Conservation (phyloP, 108 stramenopile species). For the Cyclotella sp. region DNA sequence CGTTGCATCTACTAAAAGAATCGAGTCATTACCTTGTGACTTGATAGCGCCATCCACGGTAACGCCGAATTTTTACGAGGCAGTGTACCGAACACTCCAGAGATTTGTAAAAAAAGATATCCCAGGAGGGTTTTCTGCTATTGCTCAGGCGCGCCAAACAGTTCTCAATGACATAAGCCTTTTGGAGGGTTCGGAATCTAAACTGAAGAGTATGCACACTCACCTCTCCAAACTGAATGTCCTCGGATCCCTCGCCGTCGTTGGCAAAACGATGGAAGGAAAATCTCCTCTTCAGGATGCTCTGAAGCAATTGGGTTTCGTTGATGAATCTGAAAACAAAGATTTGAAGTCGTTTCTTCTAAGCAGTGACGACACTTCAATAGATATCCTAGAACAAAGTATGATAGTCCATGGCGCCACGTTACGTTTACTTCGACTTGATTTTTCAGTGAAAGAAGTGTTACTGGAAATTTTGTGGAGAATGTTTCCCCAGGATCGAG, state of each 20-base stretch:
- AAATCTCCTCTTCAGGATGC: constrained; percentile 5
- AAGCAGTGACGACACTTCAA: constrained; percentile 18
- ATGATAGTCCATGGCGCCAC: constrained; percentile 7
- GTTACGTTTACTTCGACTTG: constrained; percentile 27
- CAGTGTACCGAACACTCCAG: constrained; percentile 28
- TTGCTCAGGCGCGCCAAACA: constrained; percentile 30
- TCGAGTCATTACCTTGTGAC: background rate
- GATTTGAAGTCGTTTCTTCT: constrained; percentile 33
- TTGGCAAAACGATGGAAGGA: constrained; percentile 31
- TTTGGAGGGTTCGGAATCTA: constrained; percentile 43
- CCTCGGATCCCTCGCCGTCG: constrained; percentile 25
- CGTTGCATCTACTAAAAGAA: background rate
- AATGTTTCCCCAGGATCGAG: constrained; percentile 3
- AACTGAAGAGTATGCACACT: constrained; percentile 26
- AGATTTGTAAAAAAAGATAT: constrained; percentile 34
- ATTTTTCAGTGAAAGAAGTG: constrained; percentile 46
- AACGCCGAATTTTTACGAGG: constrained; percentile 34
- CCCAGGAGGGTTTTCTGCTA: constrained; percentile 27
- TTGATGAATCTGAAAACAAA: constrained; percentile 16
- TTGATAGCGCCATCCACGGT: background rate
- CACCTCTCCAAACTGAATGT: constrained; percentile 41
- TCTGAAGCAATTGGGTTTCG: constrained; percentile 36
- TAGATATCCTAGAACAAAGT: constrained; percentile 20
- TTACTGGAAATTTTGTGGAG: constrained; percentile 32
- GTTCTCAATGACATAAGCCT: constrained; percentile 41